These are phyloP conservation scores for Ogataea methylovora DNA, from an alignment of 805 yeast species.

Conservation along the genomic window DNA sequence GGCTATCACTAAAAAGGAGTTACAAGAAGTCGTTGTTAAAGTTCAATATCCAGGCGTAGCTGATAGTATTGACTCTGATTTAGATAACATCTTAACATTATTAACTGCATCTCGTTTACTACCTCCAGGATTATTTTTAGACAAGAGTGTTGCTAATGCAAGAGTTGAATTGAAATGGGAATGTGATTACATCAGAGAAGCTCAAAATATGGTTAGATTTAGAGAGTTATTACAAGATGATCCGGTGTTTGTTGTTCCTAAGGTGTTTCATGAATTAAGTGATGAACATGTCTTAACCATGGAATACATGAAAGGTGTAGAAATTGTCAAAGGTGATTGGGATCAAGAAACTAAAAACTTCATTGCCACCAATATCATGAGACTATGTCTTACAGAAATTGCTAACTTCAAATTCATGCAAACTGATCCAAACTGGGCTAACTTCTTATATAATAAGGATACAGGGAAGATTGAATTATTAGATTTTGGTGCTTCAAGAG, in stretches of 20 bases:
- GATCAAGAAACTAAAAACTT: slow-evolving; percentile 68
- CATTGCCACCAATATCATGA: slow-evolving; percentile 82
- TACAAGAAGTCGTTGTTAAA: slow-evolving; percentile 81
- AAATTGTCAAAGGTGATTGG: slow-evolving; percentile 71
- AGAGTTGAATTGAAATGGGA: slow-evolving; percentile 94
- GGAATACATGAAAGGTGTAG: slow-evolving; percentile 80
- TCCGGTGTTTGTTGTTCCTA: slow-evolving; percentile 70
- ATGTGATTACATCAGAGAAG: slow-evolving; percentile 91
- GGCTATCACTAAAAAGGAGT: slow-evolving; percentile 56
- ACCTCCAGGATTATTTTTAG: slow-evolving; percentile 89
- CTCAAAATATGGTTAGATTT: slow-evolving; percentile 65
- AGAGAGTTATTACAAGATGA: slow-evolving; percentile 51
- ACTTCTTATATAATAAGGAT: slow-evolving; percentile 73
- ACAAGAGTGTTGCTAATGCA: slow-evolving; percentile 88
- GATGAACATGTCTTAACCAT: slow-evolving; percentile 83
- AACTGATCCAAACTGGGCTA: slow-evolving; percentile 99
- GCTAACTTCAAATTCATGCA: slow-evolving; percentile 88
- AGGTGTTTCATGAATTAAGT: slow-evolving; percentile 67
- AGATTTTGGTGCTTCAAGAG: slow-evolving; percentile 95
- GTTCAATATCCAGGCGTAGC: slow-evolving; percentile 98
- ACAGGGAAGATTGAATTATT: slow-evolving; percentile 73
- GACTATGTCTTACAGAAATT: slow-evolving; percentile 79
- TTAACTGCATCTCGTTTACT: slow-evolving; percentile 79
- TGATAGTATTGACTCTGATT: slow-evolving; percentile 86
- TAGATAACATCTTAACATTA: slow-evolving; percentile 75